Percentiles rank a stretch among this genome's conserved stretches.
Conservation (phyloP, 23 red algal genomes). For the Gracilaria domingensis region DNA sequence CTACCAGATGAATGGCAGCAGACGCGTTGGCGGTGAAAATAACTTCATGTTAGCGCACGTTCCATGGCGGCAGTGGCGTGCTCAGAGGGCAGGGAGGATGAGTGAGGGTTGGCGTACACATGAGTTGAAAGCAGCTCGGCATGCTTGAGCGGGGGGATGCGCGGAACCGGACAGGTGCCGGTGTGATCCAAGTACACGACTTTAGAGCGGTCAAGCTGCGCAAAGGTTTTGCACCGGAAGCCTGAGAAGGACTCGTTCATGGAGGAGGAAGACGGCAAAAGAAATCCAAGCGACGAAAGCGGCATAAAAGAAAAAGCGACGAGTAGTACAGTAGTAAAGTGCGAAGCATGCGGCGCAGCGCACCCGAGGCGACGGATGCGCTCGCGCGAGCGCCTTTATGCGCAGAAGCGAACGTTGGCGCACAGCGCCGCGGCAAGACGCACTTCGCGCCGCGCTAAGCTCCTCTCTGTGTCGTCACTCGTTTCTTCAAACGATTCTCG, state of each 20-base stretch:
- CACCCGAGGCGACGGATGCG: background rate
- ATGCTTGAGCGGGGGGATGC: slow-evolving; percentile 30
- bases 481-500: background rate
- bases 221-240: slow-evolving; percentile 24
- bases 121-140: slow-evolving; percentile 5
- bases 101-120: slow-evolving; percentile 60
- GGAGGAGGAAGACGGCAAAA: background rate
- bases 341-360: background rate
- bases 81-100: slow-evolving; percentile 20
- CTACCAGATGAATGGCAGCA: slow-evolving; percentile 62
- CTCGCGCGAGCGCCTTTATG: background rate
- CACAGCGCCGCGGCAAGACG: background rate
- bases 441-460: no score
- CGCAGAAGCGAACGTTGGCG: background rate
- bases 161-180: slow-evolving; percentile 36
- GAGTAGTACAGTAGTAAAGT: no score
- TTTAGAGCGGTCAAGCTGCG: slow-evolving; percentile 47
- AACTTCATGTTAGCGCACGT: slow-evolving; percentile 37
- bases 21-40: slow-evolving; percentile 76
- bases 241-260: slow-evolving; percentile 16
- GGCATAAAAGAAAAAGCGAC: background rate
- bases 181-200: slow-evolving; percentile 65
- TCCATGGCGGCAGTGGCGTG: slow-evolving; percentile 36
- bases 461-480: background rate
- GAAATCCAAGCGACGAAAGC: background rate